A percentile compares a stretch with the other conserved stretches of the same genome.
Conservation (phyloP, 176 grass and related monocot species). For the Luzula sylvatica region DNA sequence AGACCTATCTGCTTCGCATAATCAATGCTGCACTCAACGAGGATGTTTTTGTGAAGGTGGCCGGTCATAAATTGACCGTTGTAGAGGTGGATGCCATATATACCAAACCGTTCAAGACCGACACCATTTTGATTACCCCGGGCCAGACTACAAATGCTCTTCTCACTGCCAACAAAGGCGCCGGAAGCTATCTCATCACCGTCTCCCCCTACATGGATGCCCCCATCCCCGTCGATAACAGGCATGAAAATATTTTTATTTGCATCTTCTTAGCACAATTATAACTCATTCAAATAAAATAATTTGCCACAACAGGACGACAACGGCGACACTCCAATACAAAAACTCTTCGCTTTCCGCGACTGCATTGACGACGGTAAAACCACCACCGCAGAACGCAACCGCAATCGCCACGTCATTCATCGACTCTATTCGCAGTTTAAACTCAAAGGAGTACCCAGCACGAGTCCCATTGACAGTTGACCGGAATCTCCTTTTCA, state of each 20-base stretch:
- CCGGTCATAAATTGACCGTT: slow-evolving; percentile 38
- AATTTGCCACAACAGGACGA: slow-evolving; percentile 14
- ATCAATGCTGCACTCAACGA: slow-evolving; percentile 80
- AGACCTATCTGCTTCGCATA: slow-evolving; percentile 59
- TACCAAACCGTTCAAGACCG: slow-evolving; percentile 56
- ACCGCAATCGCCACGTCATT: slow-evolving; percentile 40
- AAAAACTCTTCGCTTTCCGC: slow-evolving; percentile 14
- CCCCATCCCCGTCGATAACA: slow-evolving; percentile 46
- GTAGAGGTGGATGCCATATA: slow-evolving; percentile 66
- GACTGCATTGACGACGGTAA: slow-evolving; percentile 26
- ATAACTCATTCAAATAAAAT: too few relatives aligned
- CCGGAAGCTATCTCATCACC: slow-evolving; percentile 52
- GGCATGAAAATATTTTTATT: background rate
- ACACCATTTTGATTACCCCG: slow-evolving; percentile 45
- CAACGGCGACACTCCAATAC: slow-evolving; percentile 42
- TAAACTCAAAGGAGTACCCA: slow-evolving; percentile 54
- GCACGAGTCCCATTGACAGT: slow-evolving; percentile 38
- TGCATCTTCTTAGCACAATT: too few relatives aligned
- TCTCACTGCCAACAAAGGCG: slow-evolving; percentile 26
- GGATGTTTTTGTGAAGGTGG: slow-evolving; percentile 61
- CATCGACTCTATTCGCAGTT: slow-evolving; percentile 37
- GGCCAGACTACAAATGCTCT: slow-evolving; percentile 66
- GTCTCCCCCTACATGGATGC: slow-evolving; percentile 53
- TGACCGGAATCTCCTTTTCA: slow-evolving; percentile 55
- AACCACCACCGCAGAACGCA: slow-evolving; percentile 36